Conservation (phyloP, 192 early-diverging fungal genomes). For the Coemansia sp. region DNA sequence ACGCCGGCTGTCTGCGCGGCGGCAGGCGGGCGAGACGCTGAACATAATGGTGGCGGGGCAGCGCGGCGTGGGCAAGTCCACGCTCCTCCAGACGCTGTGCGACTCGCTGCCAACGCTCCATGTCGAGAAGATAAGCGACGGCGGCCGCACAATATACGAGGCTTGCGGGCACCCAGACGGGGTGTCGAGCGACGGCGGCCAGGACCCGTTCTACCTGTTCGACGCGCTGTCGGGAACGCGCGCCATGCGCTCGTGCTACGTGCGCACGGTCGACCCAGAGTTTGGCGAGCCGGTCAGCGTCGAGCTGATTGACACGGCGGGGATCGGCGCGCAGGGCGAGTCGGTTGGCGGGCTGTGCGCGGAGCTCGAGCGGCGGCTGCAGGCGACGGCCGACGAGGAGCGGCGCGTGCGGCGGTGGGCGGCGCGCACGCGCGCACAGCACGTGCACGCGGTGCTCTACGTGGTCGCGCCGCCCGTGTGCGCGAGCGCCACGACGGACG, state of each 20-base stretch:
- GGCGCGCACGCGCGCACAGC: background rate
- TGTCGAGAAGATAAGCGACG: conserved; percentile 26
- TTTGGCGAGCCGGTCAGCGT: conserved; percentile 7
- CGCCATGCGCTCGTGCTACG: conserved; percentile 19
- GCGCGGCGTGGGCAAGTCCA: conserved; percentile 70
- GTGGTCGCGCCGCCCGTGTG: conserved; percentile 43
- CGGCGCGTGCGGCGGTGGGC: conserved; percentile 17
- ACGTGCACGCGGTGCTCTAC: conserved; percentile 38
- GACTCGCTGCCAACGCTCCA: conserved; percentile 50
- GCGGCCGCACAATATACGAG: conserved; percentile 17
- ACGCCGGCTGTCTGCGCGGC: conserved; percentile 25
- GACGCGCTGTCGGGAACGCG: conserved; percentile 37
- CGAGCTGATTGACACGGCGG: conserved; percentile 49
- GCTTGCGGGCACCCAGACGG: too few relatives aligned
- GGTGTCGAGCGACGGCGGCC: conserved; percentile 12
- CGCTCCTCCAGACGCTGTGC: conserved; percentile 67
- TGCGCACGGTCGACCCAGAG: conserved; percentile 15
- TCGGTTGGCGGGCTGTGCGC: conserved; percentile 12
- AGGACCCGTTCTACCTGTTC: conserved; percentile 50
- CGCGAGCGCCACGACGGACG: conserved; percentile 26
- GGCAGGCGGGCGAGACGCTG: conserved; percentile 32
- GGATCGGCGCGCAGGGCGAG: conserved; percentile 29
- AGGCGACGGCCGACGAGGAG: conserved; percentile 37
- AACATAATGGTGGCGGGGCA: conserved; percentile 44
- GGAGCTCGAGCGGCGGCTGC: conserved; percentile 36